These are phyloP conservation scores for Panicum miliaceum DNA, from an alignment of 176 grass and related monocot species.

Conservation along the genomic window DNA sequence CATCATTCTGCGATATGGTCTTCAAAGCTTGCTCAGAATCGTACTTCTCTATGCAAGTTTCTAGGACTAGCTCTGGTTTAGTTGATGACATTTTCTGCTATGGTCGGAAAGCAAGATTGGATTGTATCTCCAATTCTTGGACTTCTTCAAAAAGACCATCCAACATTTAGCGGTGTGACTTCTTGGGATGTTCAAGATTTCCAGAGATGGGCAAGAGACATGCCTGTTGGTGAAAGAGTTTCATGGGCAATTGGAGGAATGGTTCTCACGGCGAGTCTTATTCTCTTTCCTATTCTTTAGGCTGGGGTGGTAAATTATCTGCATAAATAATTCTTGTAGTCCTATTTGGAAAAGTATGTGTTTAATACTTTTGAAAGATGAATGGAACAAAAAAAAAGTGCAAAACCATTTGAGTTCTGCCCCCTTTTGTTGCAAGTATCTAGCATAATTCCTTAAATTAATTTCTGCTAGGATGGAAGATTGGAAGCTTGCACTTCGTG, in stretches of 20 bases:
- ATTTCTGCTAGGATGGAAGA: background rate
- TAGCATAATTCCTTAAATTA: constrained; percentile 11
- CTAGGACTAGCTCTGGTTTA: constrained; percentile 29
- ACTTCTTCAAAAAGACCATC: constrained; percentile 51
- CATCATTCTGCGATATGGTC: constrained; percentile 89
- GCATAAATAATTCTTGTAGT: background rate
- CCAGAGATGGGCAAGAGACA: constrained; percentile 55
- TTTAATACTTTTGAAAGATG: background rate
- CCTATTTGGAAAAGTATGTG: no score
- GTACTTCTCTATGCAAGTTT: constrained; percentile 80
- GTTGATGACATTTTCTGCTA: constrained; percentile 76
- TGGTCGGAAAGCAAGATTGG: constrained; percentile 85
- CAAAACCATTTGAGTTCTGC: background rate
- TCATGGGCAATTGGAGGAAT: constrained; percentile 89
- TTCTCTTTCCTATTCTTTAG: constrained; percentile 22
- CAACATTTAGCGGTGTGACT: constrained; percentile 44
- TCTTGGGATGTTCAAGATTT: constrained; percentile 59
- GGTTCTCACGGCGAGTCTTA: constrained; percentile 84
- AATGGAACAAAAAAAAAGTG: background rate
- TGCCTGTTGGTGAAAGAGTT: constrained; percentile 62
- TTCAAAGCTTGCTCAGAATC: constrained; percentile 76
- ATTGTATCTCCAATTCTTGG: constrained; percentile 77
- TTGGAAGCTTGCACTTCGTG: constrained; percentile 12
- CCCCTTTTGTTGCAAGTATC: constrained; percentile 1
- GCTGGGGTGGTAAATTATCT: background rate